Evolutionary conservation across 805 yeast genomes (phyloP).

Genomic region (Myxozyma lipomycoides): DNA sequence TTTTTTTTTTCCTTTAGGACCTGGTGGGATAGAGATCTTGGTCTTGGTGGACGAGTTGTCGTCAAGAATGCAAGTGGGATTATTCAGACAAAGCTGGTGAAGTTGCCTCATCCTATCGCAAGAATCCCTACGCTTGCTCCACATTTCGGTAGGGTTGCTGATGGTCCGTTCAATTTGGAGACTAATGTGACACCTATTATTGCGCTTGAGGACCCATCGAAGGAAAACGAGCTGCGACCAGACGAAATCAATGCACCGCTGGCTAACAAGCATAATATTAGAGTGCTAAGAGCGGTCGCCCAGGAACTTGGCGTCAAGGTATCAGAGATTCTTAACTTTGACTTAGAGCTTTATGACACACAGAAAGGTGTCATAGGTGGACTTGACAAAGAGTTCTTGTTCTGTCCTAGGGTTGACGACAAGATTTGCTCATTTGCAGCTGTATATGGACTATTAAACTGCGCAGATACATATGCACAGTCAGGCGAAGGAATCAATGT

Average conservation of each 20-base stretch:
- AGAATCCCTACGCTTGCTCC: conserved; percentile 80
- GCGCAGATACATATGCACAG: conserved; percentile 35
- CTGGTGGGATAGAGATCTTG: conserved; percentile 83
- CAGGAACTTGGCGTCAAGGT: conserved; percentile 50
- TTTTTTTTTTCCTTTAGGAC: too few relatives aligned
- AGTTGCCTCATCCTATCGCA: conserved; percentile 50
- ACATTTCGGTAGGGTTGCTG: conserved; percentile 68
- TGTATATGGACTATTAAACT: conserved; percentile 51
- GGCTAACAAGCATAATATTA: conserved; percentile 42
- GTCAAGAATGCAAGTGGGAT: conserved; percentile 40
- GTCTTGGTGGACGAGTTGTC: conserved; percentile 67
- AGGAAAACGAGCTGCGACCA: conserved; percentile 3
- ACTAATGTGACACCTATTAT: conserved; percentile 72
- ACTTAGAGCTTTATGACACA: conserved; percentile 72
- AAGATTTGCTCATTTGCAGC: conserved; percentile 75
- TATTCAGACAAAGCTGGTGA: conserved; percentile 35
- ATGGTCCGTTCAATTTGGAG: conserved; percentile 69
- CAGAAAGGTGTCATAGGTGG: conserved; percentile 78
- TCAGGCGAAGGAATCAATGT: conserved; percentile 40
- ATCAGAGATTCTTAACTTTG: conserved; percentile 60
- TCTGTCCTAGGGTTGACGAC: conserved; percentile 79
- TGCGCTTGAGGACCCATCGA: conserved; percentile 44
- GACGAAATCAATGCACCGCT: conserved; percentile 2
- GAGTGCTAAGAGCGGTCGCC: conserved; percentile 64
- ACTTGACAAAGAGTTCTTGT: conserved; percentile 65